Base-by-base conservation (phyloP, 2,329 filamentous ascomycete species). In the Calonectria honghensis region DNA sequence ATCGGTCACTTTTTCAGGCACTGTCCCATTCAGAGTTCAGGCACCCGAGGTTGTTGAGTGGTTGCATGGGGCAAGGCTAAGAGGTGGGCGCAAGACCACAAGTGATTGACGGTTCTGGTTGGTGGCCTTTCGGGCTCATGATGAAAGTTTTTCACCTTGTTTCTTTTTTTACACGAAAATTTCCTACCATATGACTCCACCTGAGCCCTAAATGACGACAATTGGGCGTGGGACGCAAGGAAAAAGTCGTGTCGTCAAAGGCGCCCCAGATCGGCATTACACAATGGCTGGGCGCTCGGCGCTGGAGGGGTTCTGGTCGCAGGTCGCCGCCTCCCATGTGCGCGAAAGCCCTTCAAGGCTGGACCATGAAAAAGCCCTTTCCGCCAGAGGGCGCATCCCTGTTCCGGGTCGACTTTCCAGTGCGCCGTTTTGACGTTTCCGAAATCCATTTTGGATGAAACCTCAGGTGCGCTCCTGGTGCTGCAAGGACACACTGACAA, bases 1-100 rank as follows among this genome's bases (percentile, higher is more conserved):
- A 70, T 75, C 75, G 72, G 74, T 52, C 35, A 64, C 48, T 70
- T 74, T 72, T 59, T 76, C 70, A 74, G 75, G 59, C 61, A 75
- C 61, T 63, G 51, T 51, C 54, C 45, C 66, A 48, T 65, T 69
- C 39, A 54, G 52, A 51, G 32, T 57, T 75, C 57, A 73, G 70
- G 73, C 64, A 72, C 73, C 77, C 20, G 61, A 67, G 48, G 37
- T 29, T 70, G 64, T 74, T 77, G 65, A 71, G 66, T 71, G 76
- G 64, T 77, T 75, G 75, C 67, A 64, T 65, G 66, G 39, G 51
- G 24, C 51, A 29, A 68, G 61, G 64, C 67, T 71, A 73, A n/a
- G 54, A 39, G 37, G 31, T 32, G 45, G 68, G 61, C 66, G 52
- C 65, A 24, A 65, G 50, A 52, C 69, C 39, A 67, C n/a, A 45